phyloP scores from a whole-genome alignment of 495 filamentous ascomycete species.

The Glarea lozoyensis region DNA sequence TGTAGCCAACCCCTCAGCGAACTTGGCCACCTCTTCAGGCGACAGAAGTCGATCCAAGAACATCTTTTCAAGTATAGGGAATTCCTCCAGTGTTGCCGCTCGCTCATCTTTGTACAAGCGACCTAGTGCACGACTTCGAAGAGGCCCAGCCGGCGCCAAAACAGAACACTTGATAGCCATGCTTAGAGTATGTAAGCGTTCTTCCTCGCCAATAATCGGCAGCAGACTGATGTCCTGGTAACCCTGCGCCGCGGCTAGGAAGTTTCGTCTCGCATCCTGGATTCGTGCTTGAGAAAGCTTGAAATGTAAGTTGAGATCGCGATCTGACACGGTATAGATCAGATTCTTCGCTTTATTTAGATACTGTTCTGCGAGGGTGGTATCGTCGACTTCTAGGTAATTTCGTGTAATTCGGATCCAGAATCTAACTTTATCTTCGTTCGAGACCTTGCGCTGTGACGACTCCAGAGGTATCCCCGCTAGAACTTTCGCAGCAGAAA shows the following conservation, averaged over 20 bases:
- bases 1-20: constrained; percentile 67
- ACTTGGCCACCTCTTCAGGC: constrained; percentile 73
- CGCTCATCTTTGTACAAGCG: constrained; percentile 93
- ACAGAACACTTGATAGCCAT: constrained; percentile 94
- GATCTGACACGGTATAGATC: constrained; percentile 67
- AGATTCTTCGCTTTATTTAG: constrained; percentile 90
- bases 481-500: constrained; percentile 65
- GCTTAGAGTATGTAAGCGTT: constrained; percentile 71
- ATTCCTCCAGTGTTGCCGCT: constrained; percentile 64
- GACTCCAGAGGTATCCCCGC: constrained; percentile 80
- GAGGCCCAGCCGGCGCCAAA: constrained; percentile 82
- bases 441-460: constrained; percentile 71
- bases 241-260: constrained; percentile 79
- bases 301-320: constrained; percentile 70
- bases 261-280: constrained; percentile 78
- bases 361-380: constrained; percentile 71
- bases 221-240: constrained; percentile 82
- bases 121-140: constrained; percentile 67
- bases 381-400: constrained; percentile 91
- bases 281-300: constrained; percentile 87
- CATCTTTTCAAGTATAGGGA: constrained; percentile 92
- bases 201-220: constrained; percentile 64
- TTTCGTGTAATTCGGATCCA: constrained; percentile 94
- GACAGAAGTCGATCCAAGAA: constrained; percentile 81
- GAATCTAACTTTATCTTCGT: constrained; percentile 66